Evolutionary conservation across 2,329 filamentous ascomycete genomes (phyloP).

Genomic region (Cryphonectria japonica): DNA sequence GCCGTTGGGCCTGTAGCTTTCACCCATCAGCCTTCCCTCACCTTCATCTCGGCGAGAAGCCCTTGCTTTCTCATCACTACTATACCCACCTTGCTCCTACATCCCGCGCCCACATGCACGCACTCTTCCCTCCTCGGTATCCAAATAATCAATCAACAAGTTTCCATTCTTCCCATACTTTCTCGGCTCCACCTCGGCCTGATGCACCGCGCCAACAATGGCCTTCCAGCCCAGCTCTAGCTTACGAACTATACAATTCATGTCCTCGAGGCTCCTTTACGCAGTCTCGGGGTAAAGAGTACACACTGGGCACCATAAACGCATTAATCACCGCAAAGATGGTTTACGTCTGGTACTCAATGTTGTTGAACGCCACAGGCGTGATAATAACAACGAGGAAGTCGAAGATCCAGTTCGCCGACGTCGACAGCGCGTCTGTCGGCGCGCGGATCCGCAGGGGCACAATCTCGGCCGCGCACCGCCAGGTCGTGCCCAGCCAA

Average conservation of each 20-base stretch:
- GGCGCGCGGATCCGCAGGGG: slow-evolving; percentile 55
- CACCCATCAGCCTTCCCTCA: too few relatives aligned
- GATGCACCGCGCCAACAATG: too few relatives aligned
- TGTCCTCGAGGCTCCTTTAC: neutral
- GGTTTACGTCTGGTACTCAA: neutral
- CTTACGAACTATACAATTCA: neutral
- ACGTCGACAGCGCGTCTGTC: slow-evolving; percentile 59
- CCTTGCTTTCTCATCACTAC: too few relatives aligned
- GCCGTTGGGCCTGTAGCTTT: too few relatives aligned
- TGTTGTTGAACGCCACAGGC: neutral
- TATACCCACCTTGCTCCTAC: too few relatives aligned
- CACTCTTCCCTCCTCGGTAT: too few relatives aligned
- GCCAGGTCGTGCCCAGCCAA: slow-evolving; percentile 61
- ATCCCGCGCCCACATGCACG: too few relatives aligned
- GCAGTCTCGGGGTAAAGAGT: neutral
- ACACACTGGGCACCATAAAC: neutral
- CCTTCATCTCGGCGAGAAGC: too few relatives aligned
- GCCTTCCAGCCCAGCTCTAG: too few relatives aligned
- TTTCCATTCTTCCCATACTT: too few relatives aligned
- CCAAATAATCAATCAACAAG: too few relatives aligned
- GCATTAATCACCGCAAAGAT: neutral
- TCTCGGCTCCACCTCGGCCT: too few relatives aligned
- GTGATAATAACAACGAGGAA: slow-evolving; percentile 56
- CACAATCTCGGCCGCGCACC: slow-evolving; percentile 62
- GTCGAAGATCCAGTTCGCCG: slow-evolving; percentile 66